phyloP scores from a whole-genome alignment of 2,329 filamentous ascomycete species.

The Diaporthe amygdali region DNA sequence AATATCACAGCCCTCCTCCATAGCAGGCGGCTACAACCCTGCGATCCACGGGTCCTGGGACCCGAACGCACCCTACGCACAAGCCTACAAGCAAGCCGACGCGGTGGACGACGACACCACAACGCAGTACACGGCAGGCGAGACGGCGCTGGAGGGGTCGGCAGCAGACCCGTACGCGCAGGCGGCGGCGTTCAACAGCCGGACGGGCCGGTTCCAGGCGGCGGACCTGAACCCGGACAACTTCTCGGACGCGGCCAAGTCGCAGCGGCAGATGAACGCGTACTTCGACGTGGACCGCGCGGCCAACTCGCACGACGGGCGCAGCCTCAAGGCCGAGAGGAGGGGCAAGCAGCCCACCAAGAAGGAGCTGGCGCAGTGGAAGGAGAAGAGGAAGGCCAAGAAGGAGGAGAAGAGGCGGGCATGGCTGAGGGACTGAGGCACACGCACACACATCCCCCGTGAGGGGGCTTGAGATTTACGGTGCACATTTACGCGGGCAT shows the following conservation, averaged over 20 bases:
- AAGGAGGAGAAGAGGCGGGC: slow-evolving; percentile 95
- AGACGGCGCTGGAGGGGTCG: slow-evolving; percentile 47
- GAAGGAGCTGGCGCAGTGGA: slow-evolving; percentile 87
- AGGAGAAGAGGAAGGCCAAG: slow-evolving; percentile 84
- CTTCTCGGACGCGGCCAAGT: slow-evolving; percentile 88
- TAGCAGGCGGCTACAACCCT: slow-evolving; percentile 86
- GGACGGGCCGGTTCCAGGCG: slow-evolving; percentile 83
- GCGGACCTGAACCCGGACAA: slow-evolving; percentile 71
- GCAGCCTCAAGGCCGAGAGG: slow-evolving; percentile 89
- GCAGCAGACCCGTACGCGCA: slow-evolving; percentile 62
- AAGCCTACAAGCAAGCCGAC: slow-evolving; percentile 50
- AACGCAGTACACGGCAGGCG: slow-evolving; percentile 34
- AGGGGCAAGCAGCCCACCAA: slow-evolving; percentile 84
- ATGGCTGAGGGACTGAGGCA: slow-evolving; percentile 80
- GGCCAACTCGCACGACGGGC: slow-evolving; percentile 87
- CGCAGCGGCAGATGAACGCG: slow-evolving; percentile 84
- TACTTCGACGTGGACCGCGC: slow-evolving; percentile 97
- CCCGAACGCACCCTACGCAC: slow-evolving; percentile 91
- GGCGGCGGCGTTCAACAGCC: slow-evolving; percentile 85
- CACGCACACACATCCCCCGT: too few species aligned
- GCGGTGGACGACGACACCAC: slow-evolving; percentile 40
- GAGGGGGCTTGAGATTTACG: neutral
- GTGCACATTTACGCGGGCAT: neutral
- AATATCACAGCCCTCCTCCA: slow-evolving; percentile 39
- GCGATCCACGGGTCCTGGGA: slow-evolving; percentile 97